Evolutionary conservation across 495 filamentous ascomycete genomes (phyloP).

Genomic region (Amorphotheca resinae): DNA sequence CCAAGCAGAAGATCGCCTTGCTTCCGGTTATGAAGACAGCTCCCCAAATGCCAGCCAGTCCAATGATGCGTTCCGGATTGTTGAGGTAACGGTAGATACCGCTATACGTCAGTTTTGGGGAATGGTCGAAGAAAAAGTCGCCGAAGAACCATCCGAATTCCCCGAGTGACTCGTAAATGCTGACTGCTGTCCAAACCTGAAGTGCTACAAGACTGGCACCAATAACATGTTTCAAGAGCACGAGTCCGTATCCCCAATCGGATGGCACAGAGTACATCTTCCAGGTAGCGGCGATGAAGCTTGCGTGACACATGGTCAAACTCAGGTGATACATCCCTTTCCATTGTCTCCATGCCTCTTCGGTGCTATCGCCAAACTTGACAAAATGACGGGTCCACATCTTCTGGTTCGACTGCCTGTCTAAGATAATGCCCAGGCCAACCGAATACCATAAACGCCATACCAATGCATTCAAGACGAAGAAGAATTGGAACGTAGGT

Average conservation of each 20-base stretch:
- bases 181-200: constrained; percentile 85
- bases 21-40: constrained; percentile 86
- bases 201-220: constrained; percentile 70
- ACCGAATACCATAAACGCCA: constrained; percentile 91
- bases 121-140: constrained; percentile 90
- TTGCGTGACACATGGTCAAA: constrained; percentile 75
- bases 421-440: constrained; percentile 75
- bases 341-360: constrained; percentile 96
- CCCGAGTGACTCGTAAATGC: constrained; percentile 91
- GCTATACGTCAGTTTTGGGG: constrained; percentile 80
- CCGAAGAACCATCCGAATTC: constrained; percentile 99
- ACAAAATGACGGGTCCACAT: constrained; percentile 93
- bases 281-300: constrained; percentile 84
- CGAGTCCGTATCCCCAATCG: constrained; percentile 75
- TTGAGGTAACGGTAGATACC: constrained; percentile 97
- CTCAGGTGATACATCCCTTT: constrained; percentile 91
- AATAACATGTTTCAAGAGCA: constrained; percentile 74
- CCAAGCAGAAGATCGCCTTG: constrained; percentile 67
- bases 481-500: constrained; percentile 56
- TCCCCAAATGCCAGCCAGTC: constrained; percentile 92
- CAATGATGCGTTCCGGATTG: constrained; percentile 90
- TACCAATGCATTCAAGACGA: constrained; percentile 62
- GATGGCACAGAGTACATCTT: constrained; percentile 85
- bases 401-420: constrained; percentile 77
- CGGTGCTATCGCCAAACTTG: constrained; percentile 81